Base-by-base conservation (phyloP, 805 yeast species). In the Suhomyces kilbournensis region DNA sequence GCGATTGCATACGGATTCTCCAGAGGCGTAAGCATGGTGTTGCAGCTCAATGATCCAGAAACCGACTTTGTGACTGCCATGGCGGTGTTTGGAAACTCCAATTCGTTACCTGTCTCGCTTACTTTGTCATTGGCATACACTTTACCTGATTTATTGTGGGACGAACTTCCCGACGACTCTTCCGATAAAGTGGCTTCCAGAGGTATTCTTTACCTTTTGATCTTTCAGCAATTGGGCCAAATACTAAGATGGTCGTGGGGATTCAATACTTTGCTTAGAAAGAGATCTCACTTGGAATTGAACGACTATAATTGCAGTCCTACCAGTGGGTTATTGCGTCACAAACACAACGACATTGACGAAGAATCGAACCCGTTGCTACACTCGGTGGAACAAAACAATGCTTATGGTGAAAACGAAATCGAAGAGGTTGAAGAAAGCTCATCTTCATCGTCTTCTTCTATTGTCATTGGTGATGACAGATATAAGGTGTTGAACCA, bases 1-100 rank as follows among this genome's bases (percentile, higher is more conserved):
- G 82, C 80, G 15, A 85, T 91, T 17, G 85, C 97, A 1, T 85
- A 74, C 60, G 22, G 72, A 8, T 83, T 90, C 34, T 88, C 97
- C 6, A 70, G 72, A 28, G 26, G 81, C 20, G 78, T 84, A 40
- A 75, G 90, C 3, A 66, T 69, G 12, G 56, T 83, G 43, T 66
- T 91, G 56, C 62, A 70, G 7, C 72, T 94, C 60, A 88, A 88
- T 60, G 81, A 74, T 47, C 82, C 88, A 12, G 97, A 94, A 70
- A 65, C 89, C 3, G 92, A 93, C 71, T 93, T 90, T 62, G 97
- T 94, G 47, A 87, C 96, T 20, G 98, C 97, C 2, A 94, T 94
- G 96, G 90, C 94, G 2, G 97, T 92, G 5, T 93, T 93, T 71
- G 98, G 97, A 49, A 94, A 93, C 71, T 90, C 97, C 44, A 93